Evolutionary conservation across 257 asterid species (phyloP).

Genomic region (Gynochthodes officinalis): DNA sequence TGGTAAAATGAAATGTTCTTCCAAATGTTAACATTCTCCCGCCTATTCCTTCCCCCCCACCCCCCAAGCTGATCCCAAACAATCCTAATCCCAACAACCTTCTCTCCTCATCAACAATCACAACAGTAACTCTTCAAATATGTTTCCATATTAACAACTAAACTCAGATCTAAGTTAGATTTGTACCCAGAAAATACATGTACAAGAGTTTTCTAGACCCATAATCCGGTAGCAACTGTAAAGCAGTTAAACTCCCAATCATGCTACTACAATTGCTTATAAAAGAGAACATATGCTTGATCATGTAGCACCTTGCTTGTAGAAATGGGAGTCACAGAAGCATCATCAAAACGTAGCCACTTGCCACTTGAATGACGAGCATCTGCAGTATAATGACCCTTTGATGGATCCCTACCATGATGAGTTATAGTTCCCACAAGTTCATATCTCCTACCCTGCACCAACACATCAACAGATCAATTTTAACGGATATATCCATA

Average conservation of each 20-base stretch:
- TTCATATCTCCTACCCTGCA: conserved; percentile 56
- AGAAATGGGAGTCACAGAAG: conserved; percentile 50
- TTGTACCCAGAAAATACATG: conserved; percentile 7
- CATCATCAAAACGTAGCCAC: conserved; percentile 82
- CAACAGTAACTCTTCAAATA: no score
- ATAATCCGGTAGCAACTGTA: not conserved
- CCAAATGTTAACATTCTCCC: no score
- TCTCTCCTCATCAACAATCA: no score
- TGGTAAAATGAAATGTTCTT: no score
- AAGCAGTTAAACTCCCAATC: conserved; percentile 17
- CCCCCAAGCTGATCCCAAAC: no score
- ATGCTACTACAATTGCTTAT: conserved; percentile 51
- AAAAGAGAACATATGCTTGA: conserved; percentile 77
- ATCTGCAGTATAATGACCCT: conserved; percentile 81
- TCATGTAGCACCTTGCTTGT: conserved; percentile 63
- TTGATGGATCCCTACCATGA: conserved; percentile 75
- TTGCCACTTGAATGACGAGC: conserved; percentile 72
- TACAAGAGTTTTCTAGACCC: not conserved
- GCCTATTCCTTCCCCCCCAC: no score
- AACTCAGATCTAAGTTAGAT: not conserved
- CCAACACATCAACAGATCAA: conserved; percentile 4
- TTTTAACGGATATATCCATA: not conserved
- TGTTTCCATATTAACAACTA: not conserved
- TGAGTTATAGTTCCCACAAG: conserved; percentile 80
- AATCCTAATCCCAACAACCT: no score